Percentiles rank a stretch among this genome's conserved stretches.
Evolutionary conservation across 2,329 filamentous ascomycete species (phyloP).

Genomic region (Claviceps sorghi): DNA sequence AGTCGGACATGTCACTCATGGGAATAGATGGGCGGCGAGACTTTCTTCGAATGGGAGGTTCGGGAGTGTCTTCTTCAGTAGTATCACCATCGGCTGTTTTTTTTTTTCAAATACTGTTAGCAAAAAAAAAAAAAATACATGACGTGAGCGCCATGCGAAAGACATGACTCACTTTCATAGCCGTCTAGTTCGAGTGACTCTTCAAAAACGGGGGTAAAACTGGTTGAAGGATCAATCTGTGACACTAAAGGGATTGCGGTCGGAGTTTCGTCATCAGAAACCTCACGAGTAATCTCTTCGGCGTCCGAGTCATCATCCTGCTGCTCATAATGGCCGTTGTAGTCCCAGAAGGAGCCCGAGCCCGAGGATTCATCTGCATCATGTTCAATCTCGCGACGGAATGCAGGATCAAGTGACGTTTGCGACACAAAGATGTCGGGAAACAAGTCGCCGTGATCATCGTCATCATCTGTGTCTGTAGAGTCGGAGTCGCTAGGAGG

Average conservation of each 20-base stretch:
- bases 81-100: conserved; percentile 43
- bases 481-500: conserved; percentile 53
- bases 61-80: conserved; percentile 44
- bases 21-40: conserved; percentile 25
- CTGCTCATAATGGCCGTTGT: conserved; percentile 31
- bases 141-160: conserved; percentile 4
- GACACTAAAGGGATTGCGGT: conserved; percentile 26
- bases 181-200: conserved; percentile 34
- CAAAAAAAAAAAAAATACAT: not conserved
- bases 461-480: conserved; percentile 48
- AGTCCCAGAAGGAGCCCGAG: conserved; percentile 50
- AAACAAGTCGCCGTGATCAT: conserved; percentile 51
- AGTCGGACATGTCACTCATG: conserved; percentile 31
- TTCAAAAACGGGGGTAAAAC: conserved; percentile 18
- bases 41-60: conserved; percentile 34
- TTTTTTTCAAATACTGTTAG: conserved; percentile 5
- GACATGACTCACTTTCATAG: conserved; percentile 41
- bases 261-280: conserved; percentile 28
- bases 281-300: conserved; percentile 23
- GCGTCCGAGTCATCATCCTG: conserved; percentile 24
- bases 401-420: conserved; percentile 54
- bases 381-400: conserved; percentile 60
- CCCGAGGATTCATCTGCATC: conserved; percentile 46
- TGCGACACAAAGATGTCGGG: conserved; percentile 69
- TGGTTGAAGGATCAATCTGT: conserved; percentile 13